These are phyloP conservation scores for Lipomyces yamanashiensis DNA, from an alignment of 805 yeast genomes.

Conservation along the genomic window DNA sequence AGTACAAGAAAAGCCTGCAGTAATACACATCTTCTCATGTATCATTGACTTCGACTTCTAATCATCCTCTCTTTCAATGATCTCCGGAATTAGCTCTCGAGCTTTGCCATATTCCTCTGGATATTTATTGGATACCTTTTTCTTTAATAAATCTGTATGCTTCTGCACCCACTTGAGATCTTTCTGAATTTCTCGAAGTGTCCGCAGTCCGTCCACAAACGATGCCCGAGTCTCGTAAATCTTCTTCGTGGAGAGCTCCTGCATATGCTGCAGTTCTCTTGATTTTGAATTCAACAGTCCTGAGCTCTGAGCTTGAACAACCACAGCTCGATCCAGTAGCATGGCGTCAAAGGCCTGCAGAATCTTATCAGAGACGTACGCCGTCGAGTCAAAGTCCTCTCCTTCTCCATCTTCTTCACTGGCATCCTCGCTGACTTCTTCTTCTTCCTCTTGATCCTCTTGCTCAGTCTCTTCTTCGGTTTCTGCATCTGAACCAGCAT, in stretches of 20 bases:
- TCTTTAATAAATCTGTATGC: conserved; percentile 30
- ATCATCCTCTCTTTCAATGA: conserved; percentile 31
- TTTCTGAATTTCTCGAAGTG: conserved; percentile 30
- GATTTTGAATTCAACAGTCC: conserved; percentile 33
- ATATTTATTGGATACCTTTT: conserved; percentile 20
- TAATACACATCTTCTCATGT: too few relatives aligned
- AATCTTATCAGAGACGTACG: conserved; percentile 32
- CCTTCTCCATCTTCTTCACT: conserved; percentile 9
- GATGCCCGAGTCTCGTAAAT: conserved; percentile 25
- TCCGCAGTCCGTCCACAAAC: conserved; percentile 28
- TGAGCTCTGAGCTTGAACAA: conserved; percentile 34
- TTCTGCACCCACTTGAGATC: conserved; percentile 36
- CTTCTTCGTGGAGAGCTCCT: conserved; percentile 22
- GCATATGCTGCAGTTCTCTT: conserved; percentile 30
- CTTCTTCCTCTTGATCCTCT: background rate
- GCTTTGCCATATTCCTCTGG: conserved; percentile 27
- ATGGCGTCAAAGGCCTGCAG: conserved; percentile 34
- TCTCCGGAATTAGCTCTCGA: conserved; percentile 34
- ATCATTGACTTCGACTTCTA: background rate
- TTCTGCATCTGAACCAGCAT: conserved; percentile 37
- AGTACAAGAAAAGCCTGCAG: background rate
- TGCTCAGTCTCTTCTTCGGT: conserved; percentile 12
- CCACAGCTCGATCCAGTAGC: conserved; percentile 33
- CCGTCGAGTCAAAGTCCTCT: conserved; percentile 28
- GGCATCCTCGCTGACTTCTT: background rate